Base-by-base conservation (phyloP, 2,329 filamentous ascomycete genomes). In the Tolypocladium sp. region DNA sequence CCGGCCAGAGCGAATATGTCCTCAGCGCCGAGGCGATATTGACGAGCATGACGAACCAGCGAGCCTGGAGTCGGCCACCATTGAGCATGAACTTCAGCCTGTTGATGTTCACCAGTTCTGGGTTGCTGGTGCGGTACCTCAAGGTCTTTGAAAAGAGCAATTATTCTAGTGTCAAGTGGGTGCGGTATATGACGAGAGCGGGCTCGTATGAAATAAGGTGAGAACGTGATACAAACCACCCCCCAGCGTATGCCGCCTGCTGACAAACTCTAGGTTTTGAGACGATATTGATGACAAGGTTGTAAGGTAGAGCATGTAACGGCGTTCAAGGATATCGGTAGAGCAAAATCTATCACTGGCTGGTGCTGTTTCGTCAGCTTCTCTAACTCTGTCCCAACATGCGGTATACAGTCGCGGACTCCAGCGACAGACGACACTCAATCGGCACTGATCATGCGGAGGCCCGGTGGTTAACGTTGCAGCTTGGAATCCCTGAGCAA, bases 71-170 rank as follows among this genome's bases (percentile, higher is more conserved):
- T 66, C 82, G 94, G 58, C 95, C 95, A 55, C 94, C 94, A 4
- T 78, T 99, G 62, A 97, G 87, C 74, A 77, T 99, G 74, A 94
- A 86, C 74, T 99, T 99, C 70, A 94, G 89, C 63, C 76, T 99
- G 68, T 81, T 99, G 68, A 99, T 99, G 95, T 99, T 99, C 71
- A 99, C 94, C 25, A 96, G 91, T 71, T 95, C 90, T 1, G 94
- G 94, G 0, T 73, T 99, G 70, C 72, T 99, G 64, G 94, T 99
- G 59, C 81, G 95, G 56, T 99, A 99, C 73, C 77, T 99, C 60
- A 99, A 99, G 77, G 94, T 99, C 2, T 99, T 99, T 77, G 94
- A 99, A 79, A 99, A 99, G 86, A 94, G 85, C 75, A 97, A 97
- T 75, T 99, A 99, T 73, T 95, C 90, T 63, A 96, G 92, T 70